Evolutionary conservation across 2,329 filamentous ascomycete species (phyloP), one percentile per base, ranked within the genome.

Genomic region (Xylariales sp.): DNA sequence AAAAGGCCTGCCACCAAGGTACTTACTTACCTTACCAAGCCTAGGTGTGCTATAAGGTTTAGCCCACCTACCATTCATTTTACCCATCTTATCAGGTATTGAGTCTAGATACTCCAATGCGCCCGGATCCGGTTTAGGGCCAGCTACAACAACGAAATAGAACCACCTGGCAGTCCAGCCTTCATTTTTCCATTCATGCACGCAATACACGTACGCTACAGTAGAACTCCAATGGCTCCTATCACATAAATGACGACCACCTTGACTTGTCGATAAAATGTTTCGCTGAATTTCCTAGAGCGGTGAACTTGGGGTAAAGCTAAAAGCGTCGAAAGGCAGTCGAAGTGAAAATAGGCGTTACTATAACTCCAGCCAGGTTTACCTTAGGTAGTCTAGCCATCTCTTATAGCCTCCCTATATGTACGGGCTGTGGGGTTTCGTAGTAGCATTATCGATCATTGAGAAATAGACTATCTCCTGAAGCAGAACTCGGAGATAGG

Each of bases 231-330:
- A 16, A 9, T 12, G 14, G n/a, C 32, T 32, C 28, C 2, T 7
- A n/a, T 30, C 5, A 34, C 5, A n/a, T 5, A 8, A 8, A 9
- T 16, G 5, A 34, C 32, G 12, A 8, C 23, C 69, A 65, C 69
- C 69, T 67, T 64, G 66, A 41, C 46, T 60, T 43, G 34, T 68
- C 41, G 54, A 69, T 64, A 67, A 69, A 69, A 65, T 60, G 57
- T 61, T 57, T 58, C 48, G 62, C 48, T 57, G 62, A 55, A 12
- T 59, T 67, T 62, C 59, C 65, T 34, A 59, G 66, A 70, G 68
- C 68, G 65, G 68, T 66, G 66, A 64, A 64, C 48, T 36, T 36
- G 28, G 46, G 52, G 41, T 41, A 55, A 23, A 62, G 46, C 55
- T 58, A 61, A 57, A 65, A 68, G 49, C 30, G 14, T 32, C 9